Evolutionary conservation across 495 filamentous ascomycete genomes (phyloP).

Genomic region (Penicillium atrosanguineum): DNA sequence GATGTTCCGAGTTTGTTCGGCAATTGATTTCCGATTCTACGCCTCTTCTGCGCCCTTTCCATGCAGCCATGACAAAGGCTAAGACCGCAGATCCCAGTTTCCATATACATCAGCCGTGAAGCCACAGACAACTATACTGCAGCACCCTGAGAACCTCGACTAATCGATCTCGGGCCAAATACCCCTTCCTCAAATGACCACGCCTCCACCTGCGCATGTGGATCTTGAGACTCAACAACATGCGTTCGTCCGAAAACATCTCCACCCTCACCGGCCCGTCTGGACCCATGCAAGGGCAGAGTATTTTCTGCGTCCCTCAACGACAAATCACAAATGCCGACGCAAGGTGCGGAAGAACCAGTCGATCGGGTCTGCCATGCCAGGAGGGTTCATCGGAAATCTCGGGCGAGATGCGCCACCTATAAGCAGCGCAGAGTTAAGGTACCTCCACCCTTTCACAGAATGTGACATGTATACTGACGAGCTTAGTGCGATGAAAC

Average conservation of each 20-base stretch:
- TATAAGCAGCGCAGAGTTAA: constrained; percentile 51
- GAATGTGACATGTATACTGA: background rate
- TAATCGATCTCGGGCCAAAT: background rate
- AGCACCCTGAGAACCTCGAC: background rate
- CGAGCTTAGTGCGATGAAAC: constrained; percentile 44
- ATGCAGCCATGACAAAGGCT: background rate
- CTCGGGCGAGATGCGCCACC: constrained; percentile 43
- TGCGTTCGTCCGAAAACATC: background rate
- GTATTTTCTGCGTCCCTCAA: constrained; percentile 26
- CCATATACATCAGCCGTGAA: background rate
- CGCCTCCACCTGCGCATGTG: background rate
- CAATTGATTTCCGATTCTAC: background rate
- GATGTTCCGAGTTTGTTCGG: background rate
- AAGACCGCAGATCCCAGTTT: background rate
- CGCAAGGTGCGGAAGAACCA: constrained; percentile 4
- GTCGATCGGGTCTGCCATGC: constrained; percentile 27
- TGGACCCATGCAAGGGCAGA: constrained; percentile 24
- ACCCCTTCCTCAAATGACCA: background rate
- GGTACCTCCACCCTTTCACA: constrained; percentile 21
- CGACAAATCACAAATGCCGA: constrained; percentile 11
- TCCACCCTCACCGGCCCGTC: constrained; percentile 1
- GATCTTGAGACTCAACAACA: background rate
- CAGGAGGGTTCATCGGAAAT: constrained; percentile 41
- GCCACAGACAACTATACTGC: background rate
- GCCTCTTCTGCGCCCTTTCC: background rate